phyloP scores from a whole-genome alignment of 306 rosid species.

The Cercis canadensis region DNA sequence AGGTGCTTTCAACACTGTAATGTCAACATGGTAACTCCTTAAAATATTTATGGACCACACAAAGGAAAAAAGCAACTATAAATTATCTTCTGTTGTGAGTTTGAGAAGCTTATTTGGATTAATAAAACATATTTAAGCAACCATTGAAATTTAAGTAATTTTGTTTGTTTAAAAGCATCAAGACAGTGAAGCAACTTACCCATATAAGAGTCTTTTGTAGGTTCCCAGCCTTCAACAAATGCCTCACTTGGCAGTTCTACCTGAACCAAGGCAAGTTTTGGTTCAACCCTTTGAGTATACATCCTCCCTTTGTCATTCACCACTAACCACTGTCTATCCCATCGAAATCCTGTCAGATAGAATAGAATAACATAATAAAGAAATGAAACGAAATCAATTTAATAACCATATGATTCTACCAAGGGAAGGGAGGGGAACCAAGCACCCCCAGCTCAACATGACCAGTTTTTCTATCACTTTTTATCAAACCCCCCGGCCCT shows the following conservation, averaged over 20 bases:
- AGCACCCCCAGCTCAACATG: too few relatives aligned
- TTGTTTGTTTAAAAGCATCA: background rate
- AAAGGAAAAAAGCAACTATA: too few relatives aligned
- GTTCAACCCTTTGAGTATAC: constrained; percentile 84
- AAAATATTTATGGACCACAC: too few relatives aligned
- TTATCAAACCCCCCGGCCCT: too few relatives aligned
- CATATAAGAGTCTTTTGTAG: constrained; percentile 55
- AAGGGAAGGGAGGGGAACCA: too few relatives aligned
- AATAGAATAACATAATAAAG: background rate
- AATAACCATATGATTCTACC: background rate
- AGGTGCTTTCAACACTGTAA: constrained; percentile 87
- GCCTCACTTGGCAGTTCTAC: constrained; percentile 70
- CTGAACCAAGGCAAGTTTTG: constrained; percentile 78
- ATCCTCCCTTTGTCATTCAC: constrained; percentile 79
- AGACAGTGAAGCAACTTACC: constrained; percentile 44
- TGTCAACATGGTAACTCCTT: too few relatives aligned
- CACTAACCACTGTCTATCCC: constrained; percentile 92
- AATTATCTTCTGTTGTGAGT: background rate
- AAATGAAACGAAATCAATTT: background rate
- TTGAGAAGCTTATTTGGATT: background rate
- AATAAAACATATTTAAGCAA: background rate
- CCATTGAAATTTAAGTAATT: background rate
- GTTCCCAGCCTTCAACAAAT: constrained; percentile 61
- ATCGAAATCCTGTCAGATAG: constrained; percentile 62
- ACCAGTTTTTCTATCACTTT: too few relatives aligned